Conservation (phyloP, 2,329 filamentous ascomycete species). For the Aspergillus candidus region DNA sequence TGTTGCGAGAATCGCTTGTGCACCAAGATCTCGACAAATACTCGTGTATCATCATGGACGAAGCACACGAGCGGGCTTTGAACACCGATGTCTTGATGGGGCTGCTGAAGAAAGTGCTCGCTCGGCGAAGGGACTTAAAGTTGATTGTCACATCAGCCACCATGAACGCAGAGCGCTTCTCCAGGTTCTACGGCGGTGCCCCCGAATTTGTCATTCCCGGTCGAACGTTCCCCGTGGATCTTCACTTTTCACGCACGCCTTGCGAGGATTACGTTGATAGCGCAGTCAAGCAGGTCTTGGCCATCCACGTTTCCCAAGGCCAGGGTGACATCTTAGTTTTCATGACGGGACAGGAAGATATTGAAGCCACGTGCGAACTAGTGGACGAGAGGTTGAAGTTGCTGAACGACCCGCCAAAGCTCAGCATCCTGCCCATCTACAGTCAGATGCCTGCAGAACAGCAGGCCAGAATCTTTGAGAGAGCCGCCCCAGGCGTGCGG, state of each 20-base stretch:
- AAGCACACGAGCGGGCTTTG: conserved; percentile 91
- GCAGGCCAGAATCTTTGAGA: conserved; percentile 96
- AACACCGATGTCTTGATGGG: conserved; percentile 98
- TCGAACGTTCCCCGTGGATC: conserved; percentile 92
- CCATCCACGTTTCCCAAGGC: conserved; percentile 93
- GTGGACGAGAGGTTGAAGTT: conserved; percentile 80
- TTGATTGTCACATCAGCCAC: conserved; percentile 97
- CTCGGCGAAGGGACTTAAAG: conserved; percentile 83
- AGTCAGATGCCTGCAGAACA: conserved; percentile 98
- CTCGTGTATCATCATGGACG: conserved; percentile 98
- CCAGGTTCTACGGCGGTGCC: conserved; percentile 90
- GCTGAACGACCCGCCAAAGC: conserved; percentile 87
- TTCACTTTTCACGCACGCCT: conserved; percentile 89
- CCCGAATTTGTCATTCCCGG: conserved; percentile 96
- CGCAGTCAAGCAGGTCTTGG: conserved; percentile 89
- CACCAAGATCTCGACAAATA: conserved; percentile 92
- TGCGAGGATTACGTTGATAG: conserved; percentile 98
- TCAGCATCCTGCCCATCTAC: conserved; percentile 95
- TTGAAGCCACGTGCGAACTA: conserved; percentile 91
- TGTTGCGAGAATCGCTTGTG: conserved; percentile 86
- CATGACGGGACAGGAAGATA: conserved; percentile 99
- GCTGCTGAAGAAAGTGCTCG: conserved; percentile 92
- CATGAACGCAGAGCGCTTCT: conserved; percentile 96
- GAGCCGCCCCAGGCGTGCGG: conserved; percentile 78
- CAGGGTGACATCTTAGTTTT: conserved; percentile 93